Base-by-base conservation (phyloP, 2,329 filamentous ascomycete genomes). In the Nigrograna mackinnonii region DNA sequence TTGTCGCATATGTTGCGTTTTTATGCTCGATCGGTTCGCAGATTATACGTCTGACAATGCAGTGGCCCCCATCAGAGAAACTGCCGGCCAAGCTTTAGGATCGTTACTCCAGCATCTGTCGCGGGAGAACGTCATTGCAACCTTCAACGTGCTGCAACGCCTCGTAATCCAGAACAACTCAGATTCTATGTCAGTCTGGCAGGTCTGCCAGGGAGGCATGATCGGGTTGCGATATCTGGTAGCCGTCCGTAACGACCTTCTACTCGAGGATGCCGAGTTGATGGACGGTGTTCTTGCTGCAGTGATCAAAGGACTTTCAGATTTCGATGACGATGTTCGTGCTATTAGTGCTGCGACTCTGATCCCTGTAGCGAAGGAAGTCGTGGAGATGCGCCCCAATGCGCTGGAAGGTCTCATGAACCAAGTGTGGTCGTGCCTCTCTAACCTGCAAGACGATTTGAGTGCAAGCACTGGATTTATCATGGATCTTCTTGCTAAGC, bases 31-130 rank as follows among this genome's bases (percentile, higher is more conserved):
- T 71, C 85, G 91, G 39, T 99, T 99, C 63, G 95, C 91, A 43
- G 94, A 99, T 64, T 99, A 96, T 72, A 94, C 95, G 45, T 96
- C 91, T 4, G 94, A 99, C 67, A 99, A 90, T 39, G 95, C 95
- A 1, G 91, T 99, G 30, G 94, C 94, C 1, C 94, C 94, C 0
- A 96, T 99, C 50, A 81, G 94, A 52, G 94, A 99, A 72, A 96
- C 91, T 0, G 89, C 95, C 30, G 94, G 94, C 34, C 94, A 99
- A 70, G 92, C 91, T 2, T 77, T 99, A 12, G 95, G 92, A 56
- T 90, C 92, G 11, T 83, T 95, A 12, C 75, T 99, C 40, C 90
- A 89, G 52, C 90, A 96, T 64, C 79, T 99, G 5, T 85, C 90
- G 0, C 75, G 85, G 2, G 75, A 80, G 13, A 92, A 89, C 4